Conservation (phyloP, 371 early-diverging fungal genomes). For the Mortierella sp. region DNA sequence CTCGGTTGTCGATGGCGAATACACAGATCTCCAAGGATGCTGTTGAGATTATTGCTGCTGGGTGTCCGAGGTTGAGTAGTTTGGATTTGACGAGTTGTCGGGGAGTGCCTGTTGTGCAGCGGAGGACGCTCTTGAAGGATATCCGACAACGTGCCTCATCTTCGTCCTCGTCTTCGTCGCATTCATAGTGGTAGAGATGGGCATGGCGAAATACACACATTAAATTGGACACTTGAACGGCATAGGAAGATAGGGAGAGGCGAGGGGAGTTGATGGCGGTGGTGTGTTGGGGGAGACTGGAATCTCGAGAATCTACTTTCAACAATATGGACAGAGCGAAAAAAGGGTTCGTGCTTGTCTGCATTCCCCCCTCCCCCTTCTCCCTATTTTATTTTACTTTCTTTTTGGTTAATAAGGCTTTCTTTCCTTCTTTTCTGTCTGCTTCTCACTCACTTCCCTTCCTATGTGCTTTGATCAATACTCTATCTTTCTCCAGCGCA, state of each 20-base stretch:
- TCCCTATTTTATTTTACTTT: background rate
- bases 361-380: background rate
- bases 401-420: background rate
- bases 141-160: background rate
- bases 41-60: constrained; percentile 26
- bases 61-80: constrained; percentile 25
- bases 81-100: constrained; percentile 50
- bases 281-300: background rate
- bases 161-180: background rate
- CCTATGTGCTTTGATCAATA: background rate
- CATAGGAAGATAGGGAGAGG: too few relatives aligned
- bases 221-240: background rate
- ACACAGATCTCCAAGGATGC: constrained; percentile 32
- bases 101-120: constrained; percentile 33
- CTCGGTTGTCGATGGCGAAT: constrained; percentile 39
- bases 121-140: constrained; percentile 35
- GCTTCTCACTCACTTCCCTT: background rate
- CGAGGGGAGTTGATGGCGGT: too few relatives aligned
- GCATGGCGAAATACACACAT: background rate
- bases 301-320: background rate
- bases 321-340: background rate
- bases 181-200: background rate
- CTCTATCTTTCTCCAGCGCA: background rate
- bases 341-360: background rate
- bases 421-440: background rate